These are phyloP conservation scores for Aspergillus glaucus DNA, from an alignment of 2,329 filamentous ascomycete species.

Conservation along the genomic window DNA sequence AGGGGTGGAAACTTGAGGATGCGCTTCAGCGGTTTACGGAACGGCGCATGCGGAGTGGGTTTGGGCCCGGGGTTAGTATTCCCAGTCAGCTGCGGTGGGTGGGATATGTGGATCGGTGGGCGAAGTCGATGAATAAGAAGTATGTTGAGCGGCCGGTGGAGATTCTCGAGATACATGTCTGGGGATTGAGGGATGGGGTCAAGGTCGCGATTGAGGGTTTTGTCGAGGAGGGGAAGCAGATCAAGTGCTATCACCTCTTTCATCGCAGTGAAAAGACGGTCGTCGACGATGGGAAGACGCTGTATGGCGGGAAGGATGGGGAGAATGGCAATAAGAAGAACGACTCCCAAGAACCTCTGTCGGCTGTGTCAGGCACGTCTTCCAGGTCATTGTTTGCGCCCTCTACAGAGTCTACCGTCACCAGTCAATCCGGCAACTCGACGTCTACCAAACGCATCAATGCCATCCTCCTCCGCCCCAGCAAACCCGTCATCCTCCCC, in stretches of 20 bases:
- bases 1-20: constrained; percentile 61
- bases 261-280: constrained; percentile 59
- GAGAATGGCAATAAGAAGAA: constrained; percentile 5
- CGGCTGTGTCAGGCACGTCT: constrained; percentile 7
- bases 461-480: constrained; percentile 71
- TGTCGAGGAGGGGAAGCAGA: constrained; percentile 80
- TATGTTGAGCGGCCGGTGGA: constrained; percentile 81
- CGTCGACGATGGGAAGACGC: constrained; percentile 43
- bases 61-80: constrained; percentile 85
- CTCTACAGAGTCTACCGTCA: constrained; percentile 9
- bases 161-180: constrained; percentile 81
- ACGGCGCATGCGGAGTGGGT: constrained; percentile 79
- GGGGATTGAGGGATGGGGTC: constrained; percentile 81
- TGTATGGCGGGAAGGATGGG: constrained; percentile 44
- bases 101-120: constrained; percentile 82
- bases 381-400: constrained; percentile 5
- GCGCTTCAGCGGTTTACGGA: constrained; percentile 67
- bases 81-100: constrained; percentile 87
- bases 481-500: constrained; percentile 61
- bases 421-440: constrained; percentile 31
- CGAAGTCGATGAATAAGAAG: constrained; percentile 60
- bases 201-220: constrained; percentile 82
- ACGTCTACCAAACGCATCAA: constrained; percentile 55
- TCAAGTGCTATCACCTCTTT: constrained; percentile 79
- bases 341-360: neutral